Conservation (phyloP, 2,329 filamentous ascomycete genomes). For the Beauveria sp. region DNA sequence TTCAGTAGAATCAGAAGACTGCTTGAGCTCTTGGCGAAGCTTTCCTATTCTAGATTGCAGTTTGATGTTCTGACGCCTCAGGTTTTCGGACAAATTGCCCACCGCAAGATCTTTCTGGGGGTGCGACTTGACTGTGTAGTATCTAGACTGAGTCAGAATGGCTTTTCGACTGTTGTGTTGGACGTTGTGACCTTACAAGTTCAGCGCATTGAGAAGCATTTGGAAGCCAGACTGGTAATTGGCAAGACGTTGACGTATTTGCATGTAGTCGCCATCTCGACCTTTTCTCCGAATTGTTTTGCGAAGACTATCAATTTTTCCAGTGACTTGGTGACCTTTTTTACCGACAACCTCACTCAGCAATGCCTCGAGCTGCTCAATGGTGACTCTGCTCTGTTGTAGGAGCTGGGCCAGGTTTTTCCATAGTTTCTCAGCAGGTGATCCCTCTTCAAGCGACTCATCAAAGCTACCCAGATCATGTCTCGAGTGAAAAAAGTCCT, state of each 20-base stretch:
- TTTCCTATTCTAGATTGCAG: background rate
- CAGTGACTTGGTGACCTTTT: background rate
- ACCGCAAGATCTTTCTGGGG: background rate
- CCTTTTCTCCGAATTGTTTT: background rate
- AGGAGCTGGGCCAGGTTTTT: background rate
- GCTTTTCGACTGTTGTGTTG: too few relatives aligned
- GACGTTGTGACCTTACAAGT: background rate
- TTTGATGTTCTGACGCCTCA: background rate
- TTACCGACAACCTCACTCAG: background rate
- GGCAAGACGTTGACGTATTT: constrained; percentile 1
- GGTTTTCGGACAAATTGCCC: background rate
- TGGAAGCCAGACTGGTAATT: background rate
- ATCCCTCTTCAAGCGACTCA: background rate
- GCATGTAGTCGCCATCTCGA: background rate
- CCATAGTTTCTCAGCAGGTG: background rate
- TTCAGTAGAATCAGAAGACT: background rate
- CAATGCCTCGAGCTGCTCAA: background rate
- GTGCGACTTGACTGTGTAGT: background rate
- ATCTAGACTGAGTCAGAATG: background rate
- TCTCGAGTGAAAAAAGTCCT: background rate
- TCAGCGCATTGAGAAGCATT: background rate
- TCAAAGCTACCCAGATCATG: background rate
- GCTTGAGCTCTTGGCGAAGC: background rate
- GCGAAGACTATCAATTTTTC: background rate
- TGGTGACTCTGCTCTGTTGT: background rate